Conservation (phyloP, 2,329 filamentous ascomycete species). For the Thielaviopsis populi region DNA sequence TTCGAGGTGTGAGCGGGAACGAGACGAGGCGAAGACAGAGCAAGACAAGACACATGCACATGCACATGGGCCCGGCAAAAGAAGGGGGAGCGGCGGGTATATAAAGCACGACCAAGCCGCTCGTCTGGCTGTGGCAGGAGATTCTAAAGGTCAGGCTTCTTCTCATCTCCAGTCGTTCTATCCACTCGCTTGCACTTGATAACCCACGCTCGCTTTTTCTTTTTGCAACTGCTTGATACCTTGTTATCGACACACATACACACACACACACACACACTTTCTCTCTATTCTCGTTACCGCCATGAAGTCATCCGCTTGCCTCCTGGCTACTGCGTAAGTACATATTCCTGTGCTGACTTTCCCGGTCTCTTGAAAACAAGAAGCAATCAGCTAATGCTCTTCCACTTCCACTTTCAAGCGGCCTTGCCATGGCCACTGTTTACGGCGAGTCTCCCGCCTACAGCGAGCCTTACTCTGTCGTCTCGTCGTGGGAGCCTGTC, state of each 20-base stretch:
- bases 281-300: conserved; percentile 4
- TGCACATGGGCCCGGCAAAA: no score
- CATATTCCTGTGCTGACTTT: neutral
- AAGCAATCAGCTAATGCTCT: neutral
- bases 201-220: neutral
- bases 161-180: neutral
- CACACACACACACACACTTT: conserved; percentile 6
- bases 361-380: neutral
- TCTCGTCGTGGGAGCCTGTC: neutral
- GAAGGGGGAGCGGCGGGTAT: neutral
- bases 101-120: neutral
- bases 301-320: conserved; percentile 13
- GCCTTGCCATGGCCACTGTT: conserved; percentile 9
- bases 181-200: neutral
- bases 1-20: neutral
- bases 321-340: conserved; percentile 11
- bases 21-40: neutral
- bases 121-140: neutral
- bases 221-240: neutral
- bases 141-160: neutral
- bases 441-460: conserved; percentile 12
- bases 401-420: no score
- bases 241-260: neutral
- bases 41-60: no score
- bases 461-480: neutral